Percentiles rank a stretch among this genome's conserved stretches.
Conservation (phyloP, 805 yeast genomes). For the Kodamaea hsintzibuensis region DNA sequence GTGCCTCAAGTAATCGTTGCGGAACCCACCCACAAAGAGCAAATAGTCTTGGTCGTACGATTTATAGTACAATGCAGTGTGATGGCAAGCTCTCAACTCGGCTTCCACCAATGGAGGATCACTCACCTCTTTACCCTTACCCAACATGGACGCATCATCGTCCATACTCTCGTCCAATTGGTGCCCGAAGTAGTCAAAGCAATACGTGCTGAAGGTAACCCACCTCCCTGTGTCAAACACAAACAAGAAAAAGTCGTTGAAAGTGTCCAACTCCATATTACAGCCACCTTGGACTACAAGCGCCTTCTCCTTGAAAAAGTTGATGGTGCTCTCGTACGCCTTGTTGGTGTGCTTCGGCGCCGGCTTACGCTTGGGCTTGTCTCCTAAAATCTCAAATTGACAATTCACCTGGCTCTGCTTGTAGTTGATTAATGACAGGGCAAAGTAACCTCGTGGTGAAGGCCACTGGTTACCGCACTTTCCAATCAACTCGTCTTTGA, state of each 20-base stretch:
- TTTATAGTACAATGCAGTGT: conserved; percentile 33
- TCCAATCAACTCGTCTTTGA: conserved; percentile 8
- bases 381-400: conserved; percentile 6
- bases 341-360: neutral
- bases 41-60: conserved; percentile 36
- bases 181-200: conserved; percentile 34
- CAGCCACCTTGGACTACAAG: conserved; percentile 44
- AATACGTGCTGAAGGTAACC: conserved; percentile 33
- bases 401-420: conserved; percentile 20
- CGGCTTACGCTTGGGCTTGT: conserved; percentile 2
- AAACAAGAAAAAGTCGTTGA: conserved; percentile 35
- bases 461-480: conserved; percentile 26
- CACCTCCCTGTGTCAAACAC: conserved; percentile 35
- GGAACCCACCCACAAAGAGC: conserved; percentile 41
- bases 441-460: conserved; percentile 41
- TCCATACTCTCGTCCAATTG: conserved; percentile 31
- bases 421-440: conserved; percentile 30
- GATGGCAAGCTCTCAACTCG: conserved; percentile 44
- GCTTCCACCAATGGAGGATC: conserved; percentile 36
- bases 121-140: conserved; percentile 25
- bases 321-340: conserved; percentile 2
- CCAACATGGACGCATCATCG: conserved; percentile 23
- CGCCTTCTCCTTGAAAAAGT: conserved; percentile 28
- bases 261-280: conserved; percentile 27
- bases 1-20: conserved; percentile 36